Conservation (phyloP, 2,329 filamentous ascomycete species). For the Tolypocladium sp. region DNA sequence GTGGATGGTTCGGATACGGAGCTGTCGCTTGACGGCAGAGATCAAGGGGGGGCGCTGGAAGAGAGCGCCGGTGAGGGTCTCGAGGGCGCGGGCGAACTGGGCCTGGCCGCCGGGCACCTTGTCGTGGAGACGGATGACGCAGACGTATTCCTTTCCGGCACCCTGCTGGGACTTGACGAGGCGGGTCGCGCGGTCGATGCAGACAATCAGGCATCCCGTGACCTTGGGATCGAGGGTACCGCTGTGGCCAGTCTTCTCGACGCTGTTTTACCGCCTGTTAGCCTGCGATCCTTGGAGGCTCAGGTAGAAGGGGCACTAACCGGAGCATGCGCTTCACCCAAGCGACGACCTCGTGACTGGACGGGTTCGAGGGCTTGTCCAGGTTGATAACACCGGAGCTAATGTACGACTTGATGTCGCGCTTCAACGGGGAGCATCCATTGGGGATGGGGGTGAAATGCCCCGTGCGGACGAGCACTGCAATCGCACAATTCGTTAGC, state of each 20-base stretch:
- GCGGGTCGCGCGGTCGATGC: slow-evolving; percentile 91
- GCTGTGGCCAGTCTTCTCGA: slow-evolving; percentile 94
- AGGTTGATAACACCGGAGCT: slow-evolving; percentile 98
- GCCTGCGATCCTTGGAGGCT: not conserved
- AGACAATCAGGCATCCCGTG: slow-evolving; percentile 89
- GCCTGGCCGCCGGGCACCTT: slow-evolving; percentile 88
- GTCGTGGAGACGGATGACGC: slow-evolving; percentile 89
- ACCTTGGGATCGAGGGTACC: slow-evolving; percentile 98
- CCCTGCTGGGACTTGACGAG: slow-evolving; percentile 98
- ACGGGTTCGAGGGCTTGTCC: slow-evolving; percentile 79
- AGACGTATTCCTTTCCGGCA: slow-evolving; percentile 98
- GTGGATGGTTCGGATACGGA: slow-evolving; percentile 96
- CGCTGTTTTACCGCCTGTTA: slow-evolving; percentile 15
- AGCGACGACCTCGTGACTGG: slow-evolving; percentile 95
- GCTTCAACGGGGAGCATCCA: slow-evolving; percentile 82
- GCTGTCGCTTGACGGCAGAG: slow-evolving; percentile 95
- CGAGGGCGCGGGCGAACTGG: slow-evolving; percentile 85
- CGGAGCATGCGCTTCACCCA: slow-evolving; percentile 98
- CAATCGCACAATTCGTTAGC: not conserved
- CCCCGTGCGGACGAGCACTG: slow-evolving; percentile 84
- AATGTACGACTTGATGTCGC: slow-evolving; percentile 95
- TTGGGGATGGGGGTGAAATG: slow-evolving; percentile 96
- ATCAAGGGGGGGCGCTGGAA: slow-evolving; percentile 91
- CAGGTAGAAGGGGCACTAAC: slow-evolving; percentile 34
- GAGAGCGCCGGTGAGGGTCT: slow-evolving; percentile 91